These are phyloP conservation scores for Rosa persica DNA, from an alignment of 306 rosid genomes.

Conservation along the genomic window DNA sequence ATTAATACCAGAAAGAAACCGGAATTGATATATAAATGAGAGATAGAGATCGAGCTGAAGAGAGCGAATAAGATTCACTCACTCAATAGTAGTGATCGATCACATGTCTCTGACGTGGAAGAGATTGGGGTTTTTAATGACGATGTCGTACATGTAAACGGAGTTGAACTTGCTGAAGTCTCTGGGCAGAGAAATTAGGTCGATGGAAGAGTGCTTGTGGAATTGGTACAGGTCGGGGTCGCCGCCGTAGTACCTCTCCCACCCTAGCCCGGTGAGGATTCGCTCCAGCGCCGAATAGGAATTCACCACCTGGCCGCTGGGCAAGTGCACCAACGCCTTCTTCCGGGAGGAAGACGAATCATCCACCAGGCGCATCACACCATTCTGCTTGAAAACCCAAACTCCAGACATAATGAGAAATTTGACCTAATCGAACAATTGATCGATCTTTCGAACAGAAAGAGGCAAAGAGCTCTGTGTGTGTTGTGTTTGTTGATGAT, in stretches of 20 bases:
- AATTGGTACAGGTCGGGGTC: conserved; percentile 81
- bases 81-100: background rate
- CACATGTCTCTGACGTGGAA: conserved; percentile 84
- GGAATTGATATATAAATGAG: background rate
- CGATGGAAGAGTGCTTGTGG: conserved; percentile 84
- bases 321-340: conserved; percentile 71
- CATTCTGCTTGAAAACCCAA: conserved; percentile 69
- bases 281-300: conserved; percentile 67
- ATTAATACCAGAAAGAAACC: background rate
- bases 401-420: conserved; percentile 67
- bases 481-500: conserved; percentile 20
- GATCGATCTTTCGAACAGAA: background rate
- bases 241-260: conserved; percentile 95
- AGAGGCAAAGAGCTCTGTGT: background rate
- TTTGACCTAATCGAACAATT: background rate
- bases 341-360: conserved; percentile 46
- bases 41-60: background rate
- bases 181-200: conserved; percentile 80
- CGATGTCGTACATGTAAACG: conserved; percentile 87
- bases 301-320: conserved; percentile 56
- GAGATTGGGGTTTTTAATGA: conserved; percentile 73
- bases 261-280: conserved; percentile 63
- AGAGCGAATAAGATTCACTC: background rate
- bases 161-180: conserved; percentile 84
- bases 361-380: conserved; percentile 65